Base-by-base conservation (phyloP, 2,329 filamentous ascomycete genomes). In the Phaeosphaeria sp. region DNA sequence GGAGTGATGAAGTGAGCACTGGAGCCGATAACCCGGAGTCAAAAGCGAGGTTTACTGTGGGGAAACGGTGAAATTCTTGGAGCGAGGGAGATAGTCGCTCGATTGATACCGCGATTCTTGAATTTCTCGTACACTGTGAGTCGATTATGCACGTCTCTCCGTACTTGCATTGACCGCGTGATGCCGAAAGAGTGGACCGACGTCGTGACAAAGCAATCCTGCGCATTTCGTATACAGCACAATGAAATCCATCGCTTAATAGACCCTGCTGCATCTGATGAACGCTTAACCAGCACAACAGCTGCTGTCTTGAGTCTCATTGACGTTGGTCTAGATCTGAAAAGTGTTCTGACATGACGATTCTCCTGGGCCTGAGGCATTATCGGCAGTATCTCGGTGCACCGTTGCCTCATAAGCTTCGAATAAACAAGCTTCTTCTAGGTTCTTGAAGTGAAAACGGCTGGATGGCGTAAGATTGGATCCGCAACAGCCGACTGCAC, bases 381-480 rank as follows among this genome's bases (percentile, higher is more conserved):
- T n/a, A n/a, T n/a, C n/a, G n/a, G n/a, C n/a, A n/a, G n/a, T 48
- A 42, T 42, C 24, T 50, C 51, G n/a, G 24, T 46, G 24, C 33
- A 45, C 27, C 30, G 8, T 49, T 50, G 27, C 3, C 36, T 47
- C 11, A 60, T 50, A 67, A 62, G 64, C 56, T 63, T 66, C 24
- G 46, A 42, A 20, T 9, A 36, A 49, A 58, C 45, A 66, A 63
- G 59, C 57, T 53, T 66, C 47, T 33, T 24, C 44, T 20, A 20
- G 6, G 15, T 5, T 25, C 3, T 49, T 53, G 40, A 48, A 51
- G 40, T 49, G 42, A 21, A n/a, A 18, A 39, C 46, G 39, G 49
- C 42, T 8, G 21, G 2, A 24, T 30, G 9, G 17, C 6, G 36
- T 11, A 17, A 42, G 25, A 25, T 25, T 15, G 11, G 33, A 46